Evolutionary conservation across 108 stramenopile genomes (phyloP).

Genomic region (Tribonema minus): DNA sequence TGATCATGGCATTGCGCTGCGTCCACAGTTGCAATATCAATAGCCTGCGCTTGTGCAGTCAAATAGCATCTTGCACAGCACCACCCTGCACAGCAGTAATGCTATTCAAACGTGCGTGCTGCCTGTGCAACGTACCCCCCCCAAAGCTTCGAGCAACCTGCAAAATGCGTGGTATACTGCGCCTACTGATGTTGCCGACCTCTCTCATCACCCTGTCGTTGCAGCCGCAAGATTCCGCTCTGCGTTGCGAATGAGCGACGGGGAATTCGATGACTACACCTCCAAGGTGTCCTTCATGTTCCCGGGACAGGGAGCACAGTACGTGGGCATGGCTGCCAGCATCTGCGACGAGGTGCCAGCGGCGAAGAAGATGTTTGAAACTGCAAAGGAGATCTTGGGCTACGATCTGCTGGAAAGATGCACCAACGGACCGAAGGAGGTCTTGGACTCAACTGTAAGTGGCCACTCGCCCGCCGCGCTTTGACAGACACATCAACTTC

Average conservation of each 20-base stretch:
- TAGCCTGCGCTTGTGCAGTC: too few species aligned
- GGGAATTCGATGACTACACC: slow-evolving; percentile 41
- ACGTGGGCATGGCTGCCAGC: slow-evolving; percentile 46
- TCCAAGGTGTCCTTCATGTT: slow-evolving; percentile 77
- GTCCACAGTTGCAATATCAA: neutral
- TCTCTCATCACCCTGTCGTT: neutral
- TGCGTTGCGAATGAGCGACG: slow-evolving; percentile 27
- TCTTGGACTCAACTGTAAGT: slow-evolving; percentile 79
- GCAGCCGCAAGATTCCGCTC: neutral
- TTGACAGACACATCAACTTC: too few species aligned
- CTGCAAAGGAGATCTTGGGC: slow-evolving; percentile 87
- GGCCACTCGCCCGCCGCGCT: too few species aligned
- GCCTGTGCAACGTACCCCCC: neutral
- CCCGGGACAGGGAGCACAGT: slow-evolving; percentile 65
- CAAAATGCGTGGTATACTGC: neutral
- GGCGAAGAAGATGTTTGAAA: slow-evolving; percentile 87
- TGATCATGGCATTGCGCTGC: too few species aligned
- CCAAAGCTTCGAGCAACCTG: neutral
- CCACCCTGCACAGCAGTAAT: too few species aligned
- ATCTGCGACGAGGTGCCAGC: slow-evolving; percentile 40
- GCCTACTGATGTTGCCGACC: neutral
- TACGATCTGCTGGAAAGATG: slow-evolving; percentile 88
- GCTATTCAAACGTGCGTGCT: neutral
- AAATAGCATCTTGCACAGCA: too few species aligned
- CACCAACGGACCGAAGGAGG: slow-evolving; percentile 85